Percentiles rank a stretch among this genome's conserved stretches.
phyloP scores from a whole-genome alignment of 768 basidiomycete species.

The Hericium erinaceus region DNA sequence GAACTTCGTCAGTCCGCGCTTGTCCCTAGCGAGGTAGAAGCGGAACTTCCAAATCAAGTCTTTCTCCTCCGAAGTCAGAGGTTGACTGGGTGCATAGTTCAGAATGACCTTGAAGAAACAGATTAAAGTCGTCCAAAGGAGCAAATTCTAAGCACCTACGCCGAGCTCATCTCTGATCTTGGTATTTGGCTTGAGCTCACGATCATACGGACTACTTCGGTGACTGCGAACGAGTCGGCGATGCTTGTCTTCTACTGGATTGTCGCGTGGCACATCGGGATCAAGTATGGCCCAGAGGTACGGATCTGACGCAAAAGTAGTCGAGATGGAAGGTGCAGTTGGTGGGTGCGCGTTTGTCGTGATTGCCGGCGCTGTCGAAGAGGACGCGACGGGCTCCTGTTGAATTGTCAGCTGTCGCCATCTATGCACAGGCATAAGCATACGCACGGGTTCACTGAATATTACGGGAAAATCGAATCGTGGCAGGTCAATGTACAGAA shows the following conservation, averaged over 20 bases:
- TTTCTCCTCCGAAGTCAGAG: conserved; percentile 84
- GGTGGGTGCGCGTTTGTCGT: conserved; percentile 33
- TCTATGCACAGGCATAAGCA: neutral
- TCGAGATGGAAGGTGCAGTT: conserved; percentile 34
- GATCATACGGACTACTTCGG: conserved; percentile 86
- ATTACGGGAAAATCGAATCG: conserved; percentile 97
- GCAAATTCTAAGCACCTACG: conserved; percentile 33
- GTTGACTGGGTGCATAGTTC: conserved; percentile 82
- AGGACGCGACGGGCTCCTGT: conserved; percentile 8
- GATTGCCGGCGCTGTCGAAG: conserved; percentile 31
- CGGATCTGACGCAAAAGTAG: conserved; percentile 51
- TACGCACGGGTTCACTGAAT: conserved; percentile 78
- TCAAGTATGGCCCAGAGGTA: conserved; percentile 85
- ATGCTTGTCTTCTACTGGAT: conserved; percentile 97
- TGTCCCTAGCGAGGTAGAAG: conserved; percentile 91
- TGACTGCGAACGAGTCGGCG: conserved; percentile 90
- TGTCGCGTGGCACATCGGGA: conserved; percentile 85
- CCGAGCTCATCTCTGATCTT: conserved; percentile 89
- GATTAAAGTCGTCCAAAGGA: neutral
- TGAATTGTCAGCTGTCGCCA: neutral
- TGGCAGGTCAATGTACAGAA: conserved; percentile 91
- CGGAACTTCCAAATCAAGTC: conserved; percentile 98
- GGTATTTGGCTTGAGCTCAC: conserved; percentile 94
- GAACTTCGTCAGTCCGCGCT: conserved; percentile 93
- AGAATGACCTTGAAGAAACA: conserved; percentile 60